Evolutionary conservation across 2,329 filamentous ascomycete genomes (phyloP), one percentile per base, ranked within the genome.

Genomic region (Colletotrichum navitas): DNA sequence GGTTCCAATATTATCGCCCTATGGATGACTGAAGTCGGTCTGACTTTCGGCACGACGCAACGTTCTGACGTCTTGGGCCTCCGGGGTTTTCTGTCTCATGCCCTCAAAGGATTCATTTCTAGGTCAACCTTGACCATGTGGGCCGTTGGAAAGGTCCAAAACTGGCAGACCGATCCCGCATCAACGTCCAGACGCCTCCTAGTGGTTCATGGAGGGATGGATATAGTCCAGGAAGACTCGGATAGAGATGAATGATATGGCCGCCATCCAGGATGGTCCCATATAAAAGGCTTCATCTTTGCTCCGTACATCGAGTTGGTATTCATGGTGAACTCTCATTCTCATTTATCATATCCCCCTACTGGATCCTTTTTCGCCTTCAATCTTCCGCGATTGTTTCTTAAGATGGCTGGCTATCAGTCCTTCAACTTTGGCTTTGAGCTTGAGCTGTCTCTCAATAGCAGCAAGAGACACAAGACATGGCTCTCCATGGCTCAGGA

Each of bases 401-500:
- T 32, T 12, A 24, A 60, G 2, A 69, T 72, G 69, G n/a, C 66
- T 21, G 32, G 11, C 12, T 69, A 64, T 49, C 65, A 56, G 26
- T 49, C 69, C 5, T 55, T 72, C 59, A 64, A 56, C 59, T 83
- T 83, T 59, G 81, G 81, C 26, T 71, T 83, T 26, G 81, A 83
- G 74, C 76, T 83, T 29, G 81, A 83, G 74, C 74, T 83, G 4
- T 78, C 82, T 7, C 74, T 83, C 4, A 77, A 75, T 14, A 76
- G 78, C 67, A 77, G 76, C 56, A 79, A 79, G 45, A 81, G 78
- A 69, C 75, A 80, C 66, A 77, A 77, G 11, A 74, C 75, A 5
- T 83, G 81, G 80, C 74, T 75, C 5, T 68, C 76, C 2, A 76
- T 83, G n/a, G 81, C 81, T 14, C 73, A 78, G 14, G 79, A 82